Conservation (phyloP, 306 rosid species). For the Cucumis sativus region DNA sequence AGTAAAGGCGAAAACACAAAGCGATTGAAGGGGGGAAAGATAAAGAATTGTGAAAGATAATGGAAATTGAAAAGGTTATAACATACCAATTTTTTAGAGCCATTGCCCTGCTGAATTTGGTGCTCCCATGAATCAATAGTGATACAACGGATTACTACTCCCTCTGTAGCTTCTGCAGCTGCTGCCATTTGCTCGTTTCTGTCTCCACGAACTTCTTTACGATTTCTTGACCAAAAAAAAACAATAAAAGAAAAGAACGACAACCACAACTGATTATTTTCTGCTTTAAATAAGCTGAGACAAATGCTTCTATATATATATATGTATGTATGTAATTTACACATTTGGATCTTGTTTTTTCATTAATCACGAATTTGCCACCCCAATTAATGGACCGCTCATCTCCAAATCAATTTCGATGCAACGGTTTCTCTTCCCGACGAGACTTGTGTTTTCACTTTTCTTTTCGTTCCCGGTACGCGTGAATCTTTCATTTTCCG, state of each 20-base stretch:
- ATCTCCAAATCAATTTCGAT: background rate
- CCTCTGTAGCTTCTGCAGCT: slow-evolving; percentile 30
- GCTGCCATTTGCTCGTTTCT: slow-evolving; percentile 8
- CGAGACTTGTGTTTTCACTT: background rate
- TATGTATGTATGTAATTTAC: background rate
- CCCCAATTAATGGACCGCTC: background rate
- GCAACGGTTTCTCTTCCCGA: background rate
- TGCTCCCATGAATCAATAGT: slow-evolving; percentile 42
- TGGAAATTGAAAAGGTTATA: background rate
- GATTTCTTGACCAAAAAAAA: background rate
- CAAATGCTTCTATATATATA: background rate
- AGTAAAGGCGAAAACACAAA: background rate
- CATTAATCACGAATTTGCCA: slow-evolving; percentile 32
- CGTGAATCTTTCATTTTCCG: background rate
- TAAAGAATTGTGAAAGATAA: background rate
- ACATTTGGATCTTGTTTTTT: background rate
- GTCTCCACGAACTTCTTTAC: background rate
- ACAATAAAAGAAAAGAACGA: background rate
- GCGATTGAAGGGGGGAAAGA: background rate
- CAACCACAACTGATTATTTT: background rate
- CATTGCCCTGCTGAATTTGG: slow-evolving; percentile 39
- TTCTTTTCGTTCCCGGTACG: background rate
- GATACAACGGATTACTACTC: slow-evolving; percentile 46
- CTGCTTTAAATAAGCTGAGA: slow-evolving; percentile 12
- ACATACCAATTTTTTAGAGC: slow-evolving; percentile 43